These are phyloP conservation scores for Triadica sebifera DNA, from an alignment of 345 rosid species.

Conservation along the genomic window DNA sequence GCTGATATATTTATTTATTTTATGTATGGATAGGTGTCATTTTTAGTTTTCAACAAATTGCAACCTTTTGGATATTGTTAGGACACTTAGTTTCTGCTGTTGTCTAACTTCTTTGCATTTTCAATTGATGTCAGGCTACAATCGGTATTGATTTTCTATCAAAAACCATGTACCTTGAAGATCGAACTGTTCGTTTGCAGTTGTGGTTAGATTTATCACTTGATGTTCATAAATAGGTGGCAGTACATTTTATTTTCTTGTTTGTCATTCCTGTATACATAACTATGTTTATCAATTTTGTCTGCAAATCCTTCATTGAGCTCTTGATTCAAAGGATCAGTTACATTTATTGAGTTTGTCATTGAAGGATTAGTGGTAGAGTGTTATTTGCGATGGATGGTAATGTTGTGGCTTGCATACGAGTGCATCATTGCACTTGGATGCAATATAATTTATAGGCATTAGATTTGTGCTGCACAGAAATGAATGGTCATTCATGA, in stretches of 20 bases:
- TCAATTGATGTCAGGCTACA: slow-evolving; percentile 15
- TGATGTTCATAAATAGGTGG: neutral
- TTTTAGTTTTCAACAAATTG: neutral
- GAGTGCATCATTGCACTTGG: no score
- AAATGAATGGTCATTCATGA: no score
- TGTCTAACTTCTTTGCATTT: neutral
- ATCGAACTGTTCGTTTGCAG: no score
- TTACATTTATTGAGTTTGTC: neutral
- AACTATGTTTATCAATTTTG: neutral
- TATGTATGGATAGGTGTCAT: neutral
- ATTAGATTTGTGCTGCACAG: no score
- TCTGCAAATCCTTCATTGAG: neutral
- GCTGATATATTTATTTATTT: neutral
- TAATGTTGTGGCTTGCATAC: no score
- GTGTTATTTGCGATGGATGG: no score
- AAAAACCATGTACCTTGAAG: neutral
- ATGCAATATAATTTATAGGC: no score
- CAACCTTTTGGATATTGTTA: neutral
- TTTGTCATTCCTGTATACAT: neutral
- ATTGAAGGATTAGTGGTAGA: no score
- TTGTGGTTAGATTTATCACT: neutral
- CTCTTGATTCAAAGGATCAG: neutral
- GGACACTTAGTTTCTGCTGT: neutral
- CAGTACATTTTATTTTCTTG: neutral
- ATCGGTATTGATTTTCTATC: slow-evolving; percentile 19